Evolutionary conservation across 2,329 filamentous ascomycete species (phyloP).

Genomic region (Microsporum audouinii): DNA sequence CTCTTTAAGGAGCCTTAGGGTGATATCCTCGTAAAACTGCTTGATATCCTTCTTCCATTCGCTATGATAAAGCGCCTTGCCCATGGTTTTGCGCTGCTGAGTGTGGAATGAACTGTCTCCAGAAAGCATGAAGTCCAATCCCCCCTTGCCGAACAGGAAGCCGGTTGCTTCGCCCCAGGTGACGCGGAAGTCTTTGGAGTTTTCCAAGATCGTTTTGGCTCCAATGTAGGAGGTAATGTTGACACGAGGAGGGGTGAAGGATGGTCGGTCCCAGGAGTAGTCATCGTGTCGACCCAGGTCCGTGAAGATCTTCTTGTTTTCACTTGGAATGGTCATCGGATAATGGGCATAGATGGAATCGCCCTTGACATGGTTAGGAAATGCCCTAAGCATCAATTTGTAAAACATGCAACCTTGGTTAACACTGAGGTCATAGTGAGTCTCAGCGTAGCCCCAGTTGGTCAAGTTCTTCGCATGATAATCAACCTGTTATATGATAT

Average conservation of each 20-base stretch:
- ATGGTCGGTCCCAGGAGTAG: slow-evolving; percentile 16
- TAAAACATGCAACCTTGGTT: slow-evolving; percentile 23
- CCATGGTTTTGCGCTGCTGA: slow-evolving; percentile 16
- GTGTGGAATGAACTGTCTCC: slow-evolving; percentile 14
- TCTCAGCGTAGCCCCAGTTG: slow-evolving; percentile 31
- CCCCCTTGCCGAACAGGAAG: slow-evolving; percentile 15
- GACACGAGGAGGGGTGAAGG: slow-evolving; percentile 15
- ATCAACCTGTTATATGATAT: slow-evolving; percentile 11
- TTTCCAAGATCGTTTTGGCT: slow-evolving; percentile 16
- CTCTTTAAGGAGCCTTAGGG: slow-evolving; percentile 14
- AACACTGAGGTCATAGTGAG: slow-evolving; percentile 18
- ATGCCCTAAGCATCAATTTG: slow-evolving; percentile 21
- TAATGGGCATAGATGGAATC: slow-evolving; percentile 22
- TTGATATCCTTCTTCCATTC: slow-evolving; percentile 17
- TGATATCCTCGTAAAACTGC: slow-evolving; percentile 17
- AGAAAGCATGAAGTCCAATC: slow-evolving; percentile 16
- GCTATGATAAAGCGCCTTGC: slow-evolving; percentile 15
- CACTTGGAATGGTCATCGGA: slow-evolving; percentile 21
- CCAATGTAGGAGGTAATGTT: slow-evolving; percentile 16
- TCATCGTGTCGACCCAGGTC: slow-evolving; percentile 15
- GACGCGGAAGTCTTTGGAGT: slow-evolving; percentile 17
- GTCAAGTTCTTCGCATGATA: slow-evolving; percentile 25
- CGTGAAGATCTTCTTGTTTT: slow-evolving; percentile 19
- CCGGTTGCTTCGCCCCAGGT: slow-evolving; percentile 17
- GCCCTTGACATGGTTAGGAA: slow-evolving; percentile 20